Percentiles rank a stretch among this genome's conserved stretches.
These are phyloP conservation scores for Fraxinus americana DNA, from an alignment of 257 asterid species.

Conservation along the genomic window DNA sequence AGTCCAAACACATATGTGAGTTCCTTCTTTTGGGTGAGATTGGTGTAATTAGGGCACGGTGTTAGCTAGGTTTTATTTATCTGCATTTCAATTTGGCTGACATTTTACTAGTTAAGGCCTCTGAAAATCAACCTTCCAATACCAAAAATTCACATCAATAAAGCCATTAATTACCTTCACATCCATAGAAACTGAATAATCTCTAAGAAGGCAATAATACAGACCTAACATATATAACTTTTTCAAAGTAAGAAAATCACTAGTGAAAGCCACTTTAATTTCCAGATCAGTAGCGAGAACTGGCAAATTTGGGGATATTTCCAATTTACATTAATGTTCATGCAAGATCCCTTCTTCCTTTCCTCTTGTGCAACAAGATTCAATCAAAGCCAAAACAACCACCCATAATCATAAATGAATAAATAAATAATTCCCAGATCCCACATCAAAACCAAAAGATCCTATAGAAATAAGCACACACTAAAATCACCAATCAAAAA, in stretches of 20 bases:
- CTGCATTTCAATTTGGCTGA: background rate
- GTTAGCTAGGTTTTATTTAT: too few species aligned
- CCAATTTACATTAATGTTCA: slow-evolving; percentile 3
- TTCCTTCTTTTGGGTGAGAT: too few species aligned
- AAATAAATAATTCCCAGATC: slow-evolving; percentile 30
- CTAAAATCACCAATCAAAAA: background rate
- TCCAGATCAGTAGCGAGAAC: slow-evolving; percentile 20
- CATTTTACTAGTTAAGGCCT: background rate
- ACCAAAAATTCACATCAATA: background rate
- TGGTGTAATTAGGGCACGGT: too few species aligned
- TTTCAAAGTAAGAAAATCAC: too few species aligned
- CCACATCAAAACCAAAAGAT: background rate
- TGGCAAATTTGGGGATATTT: background rate
- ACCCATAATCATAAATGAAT: background rate
- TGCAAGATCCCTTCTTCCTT: slow-evolving; percentile 1
- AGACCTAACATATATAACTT: too few species aligned
- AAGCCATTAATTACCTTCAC: background rate
- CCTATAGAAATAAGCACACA: background rate
- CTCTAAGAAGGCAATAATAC: background rate
- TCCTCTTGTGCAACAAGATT: background rate
- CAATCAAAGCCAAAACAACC: slow-evolving; percentile 18
- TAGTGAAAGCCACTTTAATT: background rate
- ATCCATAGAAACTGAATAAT: background rate
- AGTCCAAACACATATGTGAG: too few species aligned
- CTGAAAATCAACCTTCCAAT: background rate